Evolutionary conservation across 202 grass and related monocot species (phyloP), one percentile per base, ranked within the genome.

Genomic region (Panicum virgatum): DNA sequence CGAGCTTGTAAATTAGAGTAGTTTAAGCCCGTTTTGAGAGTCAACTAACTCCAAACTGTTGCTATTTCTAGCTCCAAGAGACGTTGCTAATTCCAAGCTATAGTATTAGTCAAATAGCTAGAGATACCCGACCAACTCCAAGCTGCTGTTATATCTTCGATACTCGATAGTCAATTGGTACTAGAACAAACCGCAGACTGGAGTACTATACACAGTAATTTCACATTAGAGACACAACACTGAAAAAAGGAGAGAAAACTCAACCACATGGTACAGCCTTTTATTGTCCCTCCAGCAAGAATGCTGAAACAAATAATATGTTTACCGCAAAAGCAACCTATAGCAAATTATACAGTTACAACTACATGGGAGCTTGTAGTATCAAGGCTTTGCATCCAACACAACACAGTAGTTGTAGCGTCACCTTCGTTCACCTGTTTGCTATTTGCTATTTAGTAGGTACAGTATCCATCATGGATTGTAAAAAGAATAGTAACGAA

Each of bases 221-320:
- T 38, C 20, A 20, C n/a, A 68, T 7, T 29, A 0, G 7, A 7
- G 9, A 23, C 9, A 5, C 3, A 19, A 9, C 6, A 20, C 19
- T n/a, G 15, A 7, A 22, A 42, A 47, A 23, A 43, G 6, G 40
- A 50, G 12, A 51, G 1, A 70, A 4, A 9, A 27, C 13, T 51
- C 40, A 77, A 74, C 75, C 73, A 91, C 53, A 82, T 86, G 82
- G 82, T 81, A 77, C 59, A 81, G 27, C 66, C 12, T 71, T 87
- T 89, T 89, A 94, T 89, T 92, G 76, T 88, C 64, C 69, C 87
- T 90, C 73, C 84, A 91, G 84, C 89, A 92, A 72, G 60, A 84
- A 78, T 74, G 82, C 89, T 88, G 78, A 82, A 92, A 88, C 72
- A 85, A 88, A 89, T 85, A 74, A 84, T 80, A 77, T 58, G 73